phyloP scores from a whole-genome alignment of 116 monocot genomes.

The Posidonia oceanica region DNA sequence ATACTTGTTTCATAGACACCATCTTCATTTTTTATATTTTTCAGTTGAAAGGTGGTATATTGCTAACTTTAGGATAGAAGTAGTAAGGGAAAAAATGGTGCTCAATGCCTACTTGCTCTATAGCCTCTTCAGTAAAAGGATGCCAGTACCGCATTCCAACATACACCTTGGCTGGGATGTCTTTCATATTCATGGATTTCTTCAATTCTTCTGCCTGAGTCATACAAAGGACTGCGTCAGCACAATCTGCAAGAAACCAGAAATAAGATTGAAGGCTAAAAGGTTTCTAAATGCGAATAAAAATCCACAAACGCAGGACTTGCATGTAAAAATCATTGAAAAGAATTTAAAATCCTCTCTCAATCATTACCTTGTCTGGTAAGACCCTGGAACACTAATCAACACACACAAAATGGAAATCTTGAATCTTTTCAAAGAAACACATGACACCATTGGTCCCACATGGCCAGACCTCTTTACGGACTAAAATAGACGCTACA shows the following conservation, averaged over 20 bases:
- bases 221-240: constrained; percentile 1
- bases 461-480: no score
- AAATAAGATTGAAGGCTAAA: not conserved
- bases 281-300: constrained; percentile 1
- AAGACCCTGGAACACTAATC: no score
- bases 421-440: no score
- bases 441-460: no score
- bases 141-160: constrained; percentile 99
- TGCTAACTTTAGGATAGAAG: not conserved
- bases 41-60: not conserved
- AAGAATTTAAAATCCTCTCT: no score
- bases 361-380: no score
- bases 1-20: no score
- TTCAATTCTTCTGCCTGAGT: constrained; percentile 73
- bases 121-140: constrained; percentile 99
- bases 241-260: not conserved
- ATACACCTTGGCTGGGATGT: constrained; percentile 88
- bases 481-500: no score
- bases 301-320: no score
- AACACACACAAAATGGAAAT: no score
- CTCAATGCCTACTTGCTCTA: constrained; percentile 29
- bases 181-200: constrained; percentile 57
- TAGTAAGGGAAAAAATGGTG: not conserved
- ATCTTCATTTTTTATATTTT: not conserved
- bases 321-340: no score